These are phyloP conservation scores for Leptographium lundbergii DNA, from an alignment of 2,329 filamentous ascomycete species.

Conservation along the genomic window DNA sequence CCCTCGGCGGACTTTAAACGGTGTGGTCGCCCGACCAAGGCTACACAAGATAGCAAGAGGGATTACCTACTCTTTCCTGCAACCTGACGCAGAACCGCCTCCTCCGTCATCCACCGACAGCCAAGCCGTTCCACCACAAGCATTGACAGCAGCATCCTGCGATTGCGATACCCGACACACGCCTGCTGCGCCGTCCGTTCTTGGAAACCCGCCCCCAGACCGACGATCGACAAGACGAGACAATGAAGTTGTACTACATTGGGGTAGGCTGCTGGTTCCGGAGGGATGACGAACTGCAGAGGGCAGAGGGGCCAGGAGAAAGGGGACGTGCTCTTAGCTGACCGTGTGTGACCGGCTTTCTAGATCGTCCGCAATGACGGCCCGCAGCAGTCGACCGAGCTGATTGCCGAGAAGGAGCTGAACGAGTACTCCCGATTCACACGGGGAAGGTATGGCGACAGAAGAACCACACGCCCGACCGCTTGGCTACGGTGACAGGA, in stretches of 20 bases:
- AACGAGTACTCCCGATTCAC: conserved; percentile 72
- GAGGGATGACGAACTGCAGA: background rate
- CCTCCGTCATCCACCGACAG: background rate
- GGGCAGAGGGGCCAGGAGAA: background rate
- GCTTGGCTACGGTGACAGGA: background rate
- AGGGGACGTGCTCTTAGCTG: background rate
- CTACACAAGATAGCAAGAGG: background rate
- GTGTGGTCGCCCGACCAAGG: background rate
- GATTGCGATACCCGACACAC: background rate
- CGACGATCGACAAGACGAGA: conserved; percentile 18
- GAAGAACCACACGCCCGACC: background rate
- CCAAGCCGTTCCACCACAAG: background rate
- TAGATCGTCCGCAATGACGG: conserved; percentile 69
- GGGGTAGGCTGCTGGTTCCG: conserved; percentile 47
- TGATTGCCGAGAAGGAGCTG: conserved; percentile 57
- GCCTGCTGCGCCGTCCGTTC: background rate
- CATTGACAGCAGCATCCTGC: background rate
- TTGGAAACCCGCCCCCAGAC: background rate
- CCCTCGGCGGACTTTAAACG: background rate
- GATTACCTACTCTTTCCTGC: background rate
- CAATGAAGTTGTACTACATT: conserved; percentile 81
- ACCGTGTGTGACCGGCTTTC: background rate
- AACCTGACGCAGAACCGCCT: too few species aligned
- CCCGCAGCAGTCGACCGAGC: conserved; percentile 7
- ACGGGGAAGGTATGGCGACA: conserved; percentile 43